Percentiles rank a stretch among this genome's conserved stretches.
These are phyloP conservation scores for Beauveria pseudobassiana DNA, from an alignment of 2,329 filamentous ascomycete species.

Conservation along the genomic window DNA sequence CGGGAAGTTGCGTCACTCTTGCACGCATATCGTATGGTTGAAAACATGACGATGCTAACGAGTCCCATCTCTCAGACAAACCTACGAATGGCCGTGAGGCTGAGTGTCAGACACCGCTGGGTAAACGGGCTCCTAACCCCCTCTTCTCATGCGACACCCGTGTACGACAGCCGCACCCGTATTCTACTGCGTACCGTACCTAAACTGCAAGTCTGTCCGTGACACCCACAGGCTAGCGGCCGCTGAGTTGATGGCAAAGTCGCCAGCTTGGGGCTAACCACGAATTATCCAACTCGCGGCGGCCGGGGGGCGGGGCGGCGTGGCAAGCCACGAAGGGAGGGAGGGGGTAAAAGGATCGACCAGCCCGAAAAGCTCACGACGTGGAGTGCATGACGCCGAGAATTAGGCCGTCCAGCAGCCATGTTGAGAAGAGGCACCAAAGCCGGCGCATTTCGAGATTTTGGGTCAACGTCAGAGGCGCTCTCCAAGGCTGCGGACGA, in stretches of 20 bases:
- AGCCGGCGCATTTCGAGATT: neutral
- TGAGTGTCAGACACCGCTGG: no score
- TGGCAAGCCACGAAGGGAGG: neutral
- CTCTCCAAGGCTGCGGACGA: neutral
- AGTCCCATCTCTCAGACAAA: no score
- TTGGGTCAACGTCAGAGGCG: constrained; percentile 2
- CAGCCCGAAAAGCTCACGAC: constrained; percentile 4
- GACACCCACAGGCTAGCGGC: no score
- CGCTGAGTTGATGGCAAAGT: neutral
- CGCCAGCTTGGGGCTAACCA: neutral
- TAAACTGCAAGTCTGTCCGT: no score
- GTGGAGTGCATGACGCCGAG: constrained; percentile 17
- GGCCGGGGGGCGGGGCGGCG: neutral
- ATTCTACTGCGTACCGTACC: no score
- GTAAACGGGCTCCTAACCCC: no score
- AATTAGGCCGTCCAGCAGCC: constrained; percentile 13
- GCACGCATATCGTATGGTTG: no score
- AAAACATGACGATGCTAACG: no score
- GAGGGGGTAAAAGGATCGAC: constrained; percentile 1
- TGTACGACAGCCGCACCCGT: no score
- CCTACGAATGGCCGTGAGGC: no score
- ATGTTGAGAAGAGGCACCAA: neutral
- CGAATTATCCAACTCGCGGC: neutral
- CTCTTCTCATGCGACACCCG: no score
- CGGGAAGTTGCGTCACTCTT: neutral